These are phyloP conservation scores for Fusarium poae DNA, from an alignment of 2,329 filamentous ascomycete genomes.

Conservation along the genomic window DNA sequence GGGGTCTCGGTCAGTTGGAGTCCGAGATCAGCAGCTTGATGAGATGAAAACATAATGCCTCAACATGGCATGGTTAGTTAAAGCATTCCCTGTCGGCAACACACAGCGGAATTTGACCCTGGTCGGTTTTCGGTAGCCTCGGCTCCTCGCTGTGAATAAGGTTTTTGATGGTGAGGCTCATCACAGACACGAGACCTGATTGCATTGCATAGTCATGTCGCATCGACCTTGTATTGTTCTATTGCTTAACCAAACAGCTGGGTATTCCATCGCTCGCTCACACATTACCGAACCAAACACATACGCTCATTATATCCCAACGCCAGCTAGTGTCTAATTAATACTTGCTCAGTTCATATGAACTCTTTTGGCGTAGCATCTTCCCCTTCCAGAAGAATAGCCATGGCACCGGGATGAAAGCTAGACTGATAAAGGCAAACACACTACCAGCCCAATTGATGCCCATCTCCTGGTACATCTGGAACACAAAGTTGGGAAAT, in stretches of 20 bases:
- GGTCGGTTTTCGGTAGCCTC: constrained; percentile 19
- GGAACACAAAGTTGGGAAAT: constrained; percentile 6
- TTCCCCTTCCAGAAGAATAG: constrained; percentile 17
- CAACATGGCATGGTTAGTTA: not conserved
- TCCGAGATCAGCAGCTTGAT: constrained; percentile 34
- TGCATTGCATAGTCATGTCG: not conserved
- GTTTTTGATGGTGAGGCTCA: constrained; percentile 14
- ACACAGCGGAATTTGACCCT: not conserved
- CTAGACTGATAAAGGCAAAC: constrained; percentile 7
- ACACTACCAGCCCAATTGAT: constrained; percentile 14
- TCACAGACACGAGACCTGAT: constrained; percentile 9
- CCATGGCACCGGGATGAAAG: constrained; percentile 3
- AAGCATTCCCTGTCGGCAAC: not conserved
- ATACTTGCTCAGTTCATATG: not conserved
- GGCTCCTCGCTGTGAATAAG: constrained; percentile 6
- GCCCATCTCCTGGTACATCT: not conserved
- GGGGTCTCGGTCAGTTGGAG: constrained; percentile 3
- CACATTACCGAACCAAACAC: not conserved
- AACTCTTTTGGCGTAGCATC: constrained; percentile 1
- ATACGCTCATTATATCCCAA: not conserved
- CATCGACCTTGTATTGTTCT: not conserved
- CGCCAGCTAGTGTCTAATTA: not conserved
- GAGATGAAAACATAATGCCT: not conserved
- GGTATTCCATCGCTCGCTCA: constrained; percentile 6
- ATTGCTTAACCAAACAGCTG: constrained; percentile 8